Evolutionary conservation across 73 alveolate genomes (phyloP), one percentile per base, ranked within the genome.

Genomic region (Tetrahymena elliotti): DNA sequence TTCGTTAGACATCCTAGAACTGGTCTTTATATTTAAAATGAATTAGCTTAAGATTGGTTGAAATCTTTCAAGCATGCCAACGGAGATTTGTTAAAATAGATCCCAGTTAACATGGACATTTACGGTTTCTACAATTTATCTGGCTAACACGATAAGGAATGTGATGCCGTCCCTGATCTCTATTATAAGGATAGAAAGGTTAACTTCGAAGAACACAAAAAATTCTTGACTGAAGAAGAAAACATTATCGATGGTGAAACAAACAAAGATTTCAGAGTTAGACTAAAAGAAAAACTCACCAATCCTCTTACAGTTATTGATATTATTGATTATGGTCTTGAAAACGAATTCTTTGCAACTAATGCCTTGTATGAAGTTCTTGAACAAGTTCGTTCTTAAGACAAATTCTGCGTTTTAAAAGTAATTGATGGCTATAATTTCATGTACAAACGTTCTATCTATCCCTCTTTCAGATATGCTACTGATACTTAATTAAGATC

Each of bases 101-200:
- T 84, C 31, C 96, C 94, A 34, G 98, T 97, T 36, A 96, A 97
- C 88, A 93, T 96, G 95, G 93, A 92, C 40, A 40, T 93, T 38
- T 97, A 96, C 93, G 99, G 99, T 7, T 95, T 96, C 94, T 93
- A 35, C 83, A 97, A 96, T 94, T 95, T 96, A 47, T 84, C 98
- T 93, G 99, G 99, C 68, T 84, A 83, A 37, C 97, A 94, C 84
- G 99, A 97, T 84, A 97, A 97, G 84, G 98, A 97, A n/a, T 97
- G 97, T 33, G 99, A 97, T 53, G 98, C 98, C 12, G 92, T 95
- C 88, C 98, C 98, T 34, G 96, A 97, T 93, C 94, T 96, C 31
- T 97, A 97, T 94, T 97, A 97, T 84, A 93, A 88, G 18, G 92
- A 96, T 47, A 96, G 98, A 93, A 39, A 95, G 83, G 92, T 88